A percentile compares a stretch with the other conserved stretches of the same genome.
phyloP scores from a whole-genome alignment of 768 basidiomycete species.

The Sarcodon aspratus region DNA sequence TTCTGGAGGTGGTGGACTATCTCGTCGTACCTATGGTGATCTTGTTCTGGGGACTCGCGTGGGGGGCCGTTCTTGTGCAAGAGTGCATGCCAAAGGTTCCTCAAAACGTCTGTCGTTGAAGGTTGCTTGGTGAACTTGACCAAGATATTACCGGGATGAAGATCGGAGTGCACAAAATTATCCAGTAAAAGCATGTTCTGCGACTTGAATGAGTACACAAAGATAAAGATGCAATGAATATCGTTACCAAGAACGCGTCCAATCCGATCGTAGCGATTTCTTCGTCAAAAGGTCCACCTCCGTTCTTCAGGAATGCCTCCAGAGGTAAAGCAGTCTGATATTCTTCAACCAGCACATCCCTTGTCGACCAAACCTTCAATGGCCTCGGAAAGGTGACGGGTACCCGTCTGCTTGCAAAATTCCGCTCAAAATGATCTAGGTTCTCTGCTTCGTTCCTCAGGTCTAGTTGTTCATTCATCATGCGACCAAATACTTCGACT shows the following conservation, averaged over 20 bases:
- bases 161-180: slow-evolving; percentile 92
- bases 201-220: slow-evolving; percentile 2
- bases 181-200: slow-evolving; percentile 97
- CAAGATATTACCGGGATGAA: slow-evolving; percentile 94
- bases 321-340: slow-evolving; percentile 87
- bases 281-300: slow-evolving; percentile 86
- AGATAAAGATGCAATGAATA: background rate
- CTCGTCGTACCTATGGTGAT: slow-evolving; percentile 16
- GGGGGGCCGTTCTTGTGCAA: slow-evolving; percentile 24
- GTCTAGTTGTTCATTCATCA: slow-evolving; percentile 96
- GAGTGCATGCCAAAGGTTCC: slow-evolving; percentile 44
- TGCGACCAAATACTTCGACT: slow-evolving; percentile 84
- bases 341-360: slow-evolving; percentile 83
- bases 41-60: slow-evolving; percentile 1
- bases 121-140: slow-evolving; percentile 91
- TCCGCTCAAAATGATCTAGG: slow-evolving; percentile 70
- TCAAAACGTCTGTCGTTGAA: slow-evolving; percentile 50
- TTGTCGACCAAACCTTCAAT: slow-evolving; percentile 67
- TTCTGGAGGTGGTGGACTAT: slow-evolving; percentile 63
- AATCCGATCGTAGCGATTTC: slow-evolving; percentile 86
- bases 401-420: slow-evolving; percentile 71
- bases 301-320: slow-evolving; percentile 77
- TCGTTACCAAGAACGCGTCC: slow-evolving; percentile 79
- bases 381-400: slow-evolving; percentile 89
- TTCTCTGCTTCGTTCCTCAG: slow-evolving; percentile 86